Evolutionary conservation across 140 eudicot species (phyloP), one percentile per base, ranked within the genome.

Genomic region (Erigeron philadelphicus): DNA sequence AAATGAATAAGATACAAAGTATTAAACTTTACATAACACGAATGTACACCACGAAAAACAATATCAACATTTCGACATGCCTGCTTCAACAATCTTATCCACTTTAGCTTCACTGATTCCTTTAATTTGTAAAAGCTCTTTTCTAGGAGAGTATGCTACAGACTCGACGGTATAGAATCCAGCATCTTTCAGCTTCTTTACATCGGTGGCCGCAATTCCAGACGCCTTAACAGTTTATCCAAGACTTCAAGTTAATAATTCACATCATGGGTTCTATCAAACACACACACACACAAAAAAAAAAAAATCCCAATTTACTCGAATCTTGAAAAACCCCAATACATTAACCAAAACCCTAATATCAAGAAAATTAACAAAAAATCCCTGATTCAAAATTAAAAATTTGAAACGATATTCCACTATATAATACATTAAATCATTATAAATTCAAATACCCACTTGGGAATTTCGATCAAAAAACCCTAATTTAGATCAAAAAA

Each of bases 41-140:
- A 31, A 31, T 31, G 38, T 31, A 31, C 38, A 31, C 38, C 38
- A 31, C 3, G 38, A 53, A 74, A 6, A 45, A 48, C 48, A 58
- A 64, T 47, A 70, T 23, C 25, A 44, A 11, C 21, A 55, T 63
- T n/a, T 23, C 31, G 31, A 78, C 88, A 61, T 75, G 75, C 98
- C 98, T 79, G 98, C 98, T 80, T 93, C 98, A 35, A 93, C 77
- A 31, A 93, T 93, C 63, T 93, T 89, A 81, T 93, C 98, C 58
- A 93, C 98, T 85, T 93, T 93, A 59, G 98, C 96, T 72, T 93
- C 98, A 74, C 98, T 93, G 0, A 93, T 93, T 74, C 98, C 98
- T 80, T 93, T 89, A 10, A 93, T 93, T 61, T 81, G 96, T 72
- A 93, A 81, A 78, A 93, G 96, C 67, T 93, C 98, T 65, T 93